Evolutionary conservation across 2,329 filamentous ascomycete species (phyloP), one percentile per base, ranked within the genome.

Genomic region (Penicillium sp.): DNA sequence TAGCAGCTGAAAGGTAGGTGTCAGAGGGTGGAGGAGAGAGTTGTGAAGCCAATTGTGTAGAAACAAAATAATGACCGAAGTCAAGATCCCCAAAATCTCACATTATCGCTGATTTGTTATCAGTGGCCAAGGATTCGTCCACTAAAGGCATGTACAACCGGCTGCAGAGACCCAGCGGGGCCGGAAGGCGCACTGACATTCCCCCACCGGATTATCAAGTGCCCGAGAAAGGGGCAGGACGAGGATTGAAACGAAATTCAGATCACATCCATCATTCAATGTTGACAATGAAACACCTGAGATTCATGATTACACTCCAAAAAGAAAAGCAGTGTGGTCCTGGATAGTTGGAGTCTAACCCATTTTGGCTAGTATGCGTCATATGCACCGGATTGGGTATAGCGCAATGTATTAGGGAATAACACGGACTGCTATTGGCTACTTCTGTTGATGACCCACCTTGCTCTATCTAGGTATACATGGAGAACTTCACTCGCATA

Each of bases 31-130:
- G 15, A 38, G 7, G n/a, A 19, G 4, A 27, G 8, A 40, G 21
- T 13, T n/a, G 12, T 2, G n/a, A 40, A n/a, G n/a, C 4, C 48
- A 50, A 50, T 29, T 50, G 23, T 12, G 19, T 35, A 35, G 6
- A n/a, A 40, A 19, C 7, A 13, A 38, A 37, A 19, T 12, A 27
- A 25, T 38, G 15, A 27, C 21, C 21, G 15, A 19, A 37, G 15
- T 19, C 33, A 10, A 33, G 12, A n/a, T 29, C 29, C 45, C n/a
- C 42, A 12, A 25, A 23, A 35, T 48, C 19, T 25, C 46, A n/a
- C 19, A 48, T 48, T 48, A 35, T 48, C 21, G 33, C 12, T 19
- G 35, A 40, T 50, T 50, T 50, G 48, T 50, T 50, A 50, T 50
- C 23, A 21, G 35, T 15, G 17, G 23, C 35, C 48, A 40, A 50